Evolutionary conservation across 768 basidiomycete genomes (phyloP).

Genomic region (Goffeauzyma gilvescens): DNA sequence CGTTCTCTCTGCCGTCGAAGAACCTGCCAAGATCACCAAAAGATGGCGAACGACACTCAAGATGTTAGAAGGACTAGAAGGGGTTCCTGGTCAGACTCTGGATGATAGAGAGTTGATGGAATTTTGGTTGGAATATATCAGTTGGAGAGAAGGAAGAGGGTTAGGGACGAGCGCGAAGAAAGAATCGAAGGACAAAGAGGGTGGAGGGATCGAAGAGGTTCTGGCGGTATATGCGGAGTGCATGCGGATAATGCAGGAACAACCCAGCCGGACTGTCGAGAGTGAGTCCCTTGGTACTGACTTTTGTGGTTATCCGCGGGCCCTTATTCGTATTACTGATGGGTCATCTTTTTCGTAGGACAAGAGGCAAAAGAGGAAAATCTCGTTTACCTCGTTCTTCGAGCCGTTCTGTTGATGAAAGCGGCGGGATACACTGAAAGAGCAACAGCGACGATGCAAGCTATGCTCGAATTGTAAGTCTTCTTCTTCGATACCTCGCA

Average conservation of each 20-base stretch:
- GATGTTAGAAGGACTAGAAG: slow-evolving; percentile 8
- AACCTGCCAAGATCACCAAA: slow-evolving; percentile 18
- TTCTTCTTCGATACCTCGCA: neutral
- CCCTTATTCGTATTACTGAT: neutral
- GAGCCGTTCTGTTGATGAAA: slow-evolving; percentile 28
- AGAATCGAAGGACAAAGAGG: slow-evolving; percentile 10
- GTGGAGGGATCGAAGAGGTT: slow-evolving; percentile 26
- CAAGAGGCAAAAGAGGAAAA: slow-evolving; percentile 27
- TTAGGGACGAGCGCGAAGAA: slow-evolving; percentile 11
- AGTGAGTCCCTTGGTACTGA: no score
- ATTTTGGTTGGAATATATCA: slow-evolving; percentile 30
- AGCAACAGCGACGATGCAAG: slow-evolving; percentile 32
- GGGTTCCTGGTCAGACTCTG: slow-evolving; percentile 1
- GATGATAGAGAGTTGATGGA: slow-evolving; percentile 19
- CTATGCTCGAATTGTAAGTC: slow-evolving; percentile 32
- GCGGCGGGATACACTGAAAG: slow-evolving; percentile 33
- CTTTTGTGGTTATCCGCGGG: no score
- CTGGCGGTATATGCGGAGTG: slow-evolving; percentile 28
- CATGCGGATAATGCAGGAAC: slow-evolving; percentile 12
- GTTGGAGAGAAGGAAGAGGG: slow-evolving; percentile 28
- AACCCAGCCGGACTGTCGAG: slow-evolving; percentile 4
- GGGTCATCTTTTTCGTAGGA: slow-evolving; percentile 2
- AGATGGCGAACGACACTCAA: slow-evolving; percentile 28
- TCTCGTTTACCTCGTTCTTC: slow-evolving; percentile 31
- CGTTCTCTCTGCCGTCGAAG: slow-evolving; percentile 29